Evolutionary conservation across 225 moss, liverwort and hornwort genomes (phyloP), one percentile per base, ranked within the genome.

Genomic region (Thuidium tamariscinum): DNA sequence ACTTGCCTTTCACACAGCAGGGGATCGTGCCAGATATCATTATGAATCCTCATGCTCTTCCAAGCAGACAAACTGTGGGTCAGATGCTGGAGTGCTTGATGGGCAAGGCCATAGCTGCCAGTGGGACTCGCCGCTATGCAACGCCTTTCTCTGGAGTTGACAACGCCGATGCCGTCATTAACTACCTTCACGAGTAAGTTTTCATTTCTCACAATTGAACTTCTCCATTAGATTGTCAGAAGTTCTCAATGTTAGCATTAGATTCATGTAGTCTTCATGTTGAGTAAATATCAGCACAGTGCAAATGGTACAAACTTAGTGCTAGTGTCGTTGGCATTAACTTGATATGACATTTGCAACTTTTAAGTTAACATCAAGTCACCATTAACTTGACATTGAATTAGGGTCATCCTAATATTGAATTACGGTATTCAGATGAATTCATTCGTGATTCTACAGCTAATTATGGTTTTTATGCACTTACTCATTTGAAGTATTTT

Each of bases 41-140:
- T 69, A 96, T 99, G 91, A 99, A 99, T 65, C 98, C 98, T 12
- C 97, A 99, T 83, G 98, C 98, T 5, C 95, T 99, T 79, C 98
- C 98, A 5, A 97, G 94, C 89, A 92, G 98, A 82, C 98, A 97
- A 87, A 99, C 98, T 9, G 91, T 99, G 59, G 98, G 98, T 66
- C 98, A 99, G 89, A 91, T 99, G 30, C 89, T 92, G 46, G 98
- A 99, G 88, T 96, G 97, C 63, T 90, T 94, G 83, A 88, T 95
- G 73, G 98, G 98, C 37, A 99, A 99, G 89, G 92, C 94, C 65
- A 83, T 94, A 27, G 96, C 98, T 77, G 91, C 91, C 66, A 91
- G 91, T 86, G 97, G 96, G 48, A 88, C 73, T 13, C 90, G 88
- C 57, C 94, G 89, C 61, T 89, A 89, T 72, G 98, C 98, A 21